These are phyloP conservation scores for Xylaria sp. DNA, from an alignment of 2,329 filamentous ascomycete species.

Conservation along the genomic window DNA sequence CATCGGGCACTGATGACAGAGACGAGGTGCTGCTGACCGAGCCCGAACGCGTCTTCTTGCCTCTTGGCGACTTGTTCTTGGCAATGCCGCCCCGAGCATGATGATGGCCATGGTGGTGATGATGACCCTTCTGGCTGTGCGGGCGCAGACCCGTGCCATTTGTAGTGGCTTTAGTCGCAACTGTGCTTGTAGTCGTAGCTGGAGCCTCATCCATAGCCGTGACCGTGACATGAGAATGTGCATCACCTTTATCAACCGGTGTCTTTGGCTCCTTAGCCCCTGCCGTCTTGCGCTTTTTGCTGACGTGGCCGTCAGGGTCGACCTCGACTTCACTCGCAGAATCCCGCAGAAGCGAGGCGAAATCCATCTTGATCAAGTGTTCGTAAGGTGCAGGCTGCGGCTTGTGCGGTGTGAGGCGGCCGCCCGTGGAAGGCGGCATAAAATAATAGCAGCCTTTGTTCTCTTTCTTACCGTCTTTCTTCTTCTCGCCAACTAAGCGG, in stretches of 20 bases:
- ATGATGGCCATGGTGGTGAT: slow-evolving; percentile 20
- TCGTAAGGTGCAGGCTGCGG: slow-evolving; percentile 63
- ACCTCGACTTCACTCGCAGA: slow-evolving; percentile 34
- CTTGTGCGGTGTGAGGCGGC: slow-evolving; percentile 56
- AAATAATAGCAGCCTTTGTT: slow-evolving; percentile 66
- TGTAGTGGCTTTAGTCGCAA: not conserved
- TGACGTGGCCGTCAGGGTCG: slow-evolving; percentile 46
- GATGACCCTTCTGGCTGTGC: slow-evolving; percentile 28
- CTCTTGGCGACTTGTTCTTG: slow-evolving; percentile 38
- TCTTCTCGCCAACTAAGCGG: slow-evolving; percentile 63
- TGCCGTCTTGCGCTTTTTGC: slow-evolving; percentile 49
- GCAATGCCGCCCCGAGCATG: slow-evolving; percentile 33
- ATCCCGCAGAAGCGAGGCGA: slow-evolving; percentile 44
- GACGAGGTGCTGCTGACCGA: slow-evolving; percentile 51
- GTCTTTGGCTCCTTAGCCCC: slow-evolving; percentile 17
- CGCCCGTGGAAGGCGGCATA: slow-evolving; percentile 59
- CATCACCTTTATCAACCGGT: slow-evolving; percentile 13
- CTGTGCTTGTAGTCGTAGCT: not conserved
- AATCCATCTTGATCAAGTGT: slow-evolving; percentile 58
- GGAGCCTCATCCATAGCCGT: not conserved
- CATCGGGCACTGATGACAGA: slow-evolving; percentile 50
- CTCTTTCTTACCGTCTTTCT: slow-evolving; percentile 66
- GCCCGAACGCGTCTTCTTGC: slow-evolving; percentile 44
- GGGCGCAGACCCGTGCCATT: slow-evolving; percentile 24
- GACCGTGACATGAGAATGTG: slow-evolving; percentile 2